Evolutionary conservation across 345 rosid genomes (phyloP).

Genomic region (Limnanthes douglasii): DNA sequence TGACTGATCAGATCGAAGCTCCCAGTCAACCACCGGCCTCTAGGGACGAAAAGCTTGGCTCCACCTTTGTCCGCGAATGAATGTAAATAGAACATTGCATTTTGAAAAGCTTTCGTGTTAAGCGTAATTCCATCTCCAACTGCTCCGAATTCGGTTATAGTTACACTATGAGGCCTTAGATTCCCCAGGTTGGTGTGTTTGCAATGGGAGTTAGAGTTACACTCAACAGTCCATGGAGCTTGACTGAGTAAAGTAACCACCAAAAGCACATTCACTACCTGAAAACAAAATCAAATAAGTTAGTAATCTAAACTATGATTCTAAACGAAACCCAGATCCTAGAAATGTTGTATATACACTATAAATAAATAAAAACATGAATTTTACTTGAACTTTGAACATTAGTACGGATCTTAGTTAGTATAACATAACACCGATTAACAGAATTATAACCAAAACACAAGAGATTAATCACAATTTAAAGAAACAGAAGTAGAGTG

Average conservation of each 20-base stretch:
- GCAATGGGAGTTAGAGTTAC: slow-evolving; percentile 42
- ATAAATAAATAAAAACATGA: neutral
- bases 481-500: neutral
- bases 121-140: slow-evolving; percentile 93
- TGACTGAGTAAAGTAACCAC: slow-evolving; percentile 33
- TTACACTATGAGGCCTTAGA: slow-evolving; percentile 84
- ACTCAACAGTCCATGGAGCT: slow-evolving; percentile 28
- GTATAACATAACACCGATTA: slow-evolving; percentile 2
- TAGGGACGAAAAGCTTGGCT: slow-evolving; percentile 93
- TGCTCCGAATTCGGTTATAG: slow-evolving; percentile 97
- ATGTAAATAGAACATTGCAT: slow-evolving; percentile 94
- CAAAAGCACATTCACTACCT: slow-evolving; percentile 68
- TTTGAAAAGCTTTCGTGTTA: slow-evolving; percentile 96
- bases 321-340: slow-evolving; percentile 10
- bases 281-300: slow-evolving; percentile 15
- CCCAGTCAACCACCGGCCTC: slow-evolving; percentile 95
- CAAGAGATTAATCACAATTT: neutral
- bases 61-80: slow-evolving; percentile 96
- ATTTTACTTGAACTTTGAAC: slow-evolving; percentile 4
- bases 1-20: slow-evolving; percentile 96
- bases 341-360: neutral
- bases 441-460: neutral
- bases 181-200: slow-evolving; percentile 19
- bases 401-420: slow-evolving; percentile 8
- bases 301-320: slow-evolving; percentile 1